These are phyloP conservation scores for Tetrapisispora pingtungensis DNA, from an alignment of 805 yeast genomes.

Conservation along the genomic window DNA sequence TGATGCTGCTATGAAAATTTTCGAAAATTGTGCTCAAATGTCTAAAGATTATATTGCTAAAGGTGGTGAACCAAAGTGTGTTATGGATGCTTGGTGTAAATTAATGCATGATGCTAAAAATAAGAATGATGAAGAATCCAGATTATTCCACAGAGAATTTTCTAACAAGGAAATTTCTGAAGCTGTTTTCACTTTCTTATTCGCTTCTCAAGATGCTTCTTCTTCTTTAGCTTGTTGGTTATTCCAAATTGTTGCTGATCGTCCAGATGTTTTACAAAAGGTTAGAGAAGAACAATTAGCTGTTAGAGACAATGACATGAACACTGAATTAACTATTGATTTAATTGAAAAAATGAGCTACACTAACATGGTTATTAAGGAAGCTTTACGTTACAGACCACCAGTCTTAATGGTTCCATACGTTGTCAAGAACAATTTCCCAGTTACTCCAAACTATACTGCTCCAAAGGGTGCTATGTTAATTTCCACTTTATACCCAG, in stretches of 20 bases:
- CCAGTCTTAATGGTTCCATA: constrained; percentile 98
- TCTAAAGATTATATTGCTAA: constrained; percentile 71
- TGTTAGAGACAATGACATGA: constrained; percentile 71
- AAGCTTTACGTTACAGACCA: constrained; percentile 88
- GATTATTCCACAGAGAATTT: constrained; percentile 67
- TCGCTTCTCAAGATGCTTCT: constrained; percentile 97
- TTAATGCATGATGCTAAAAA: constrained; percentile 64
- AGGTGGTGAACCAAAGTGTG: constrained; percentile 76
- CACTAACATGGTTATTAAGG: constrained; percentile 85
- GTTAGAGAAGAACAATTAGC: constrained; percentile 85
- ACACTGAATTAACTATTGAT: constrained; percentile 50
- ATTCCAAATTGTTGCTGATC: constrained; percentile 90
- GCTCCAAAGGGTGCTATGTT: constrained; percentile 97
- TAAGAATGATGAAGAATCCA: constrained; percentile 41
- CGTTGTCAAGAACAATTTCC: constrained; percentile 78
- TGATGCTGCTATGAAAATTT: constrained; percentile 86
- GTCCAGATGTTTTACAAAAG: constrained; percentile 81
- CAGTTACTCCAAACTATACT: constrained; percentile 70
- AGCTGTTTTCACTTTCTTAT: constrained; percentile 90
- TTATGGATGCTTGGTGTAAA: constrained; percentile 91
- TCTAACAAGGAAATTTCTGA: constrained; percentile 88
- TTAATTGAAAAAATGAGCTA: constrained; percentile 79
- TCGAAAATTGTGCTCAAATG: constrained; percentile 78
- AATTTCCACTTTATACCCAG: constrained; percentile 90
- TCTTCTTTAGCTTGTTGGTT: constrained; percentile 97